phyloP scores from a whole-genome alignment of 768 basidiomycete genomes.

The Butyriboletus loyo region DNA sequence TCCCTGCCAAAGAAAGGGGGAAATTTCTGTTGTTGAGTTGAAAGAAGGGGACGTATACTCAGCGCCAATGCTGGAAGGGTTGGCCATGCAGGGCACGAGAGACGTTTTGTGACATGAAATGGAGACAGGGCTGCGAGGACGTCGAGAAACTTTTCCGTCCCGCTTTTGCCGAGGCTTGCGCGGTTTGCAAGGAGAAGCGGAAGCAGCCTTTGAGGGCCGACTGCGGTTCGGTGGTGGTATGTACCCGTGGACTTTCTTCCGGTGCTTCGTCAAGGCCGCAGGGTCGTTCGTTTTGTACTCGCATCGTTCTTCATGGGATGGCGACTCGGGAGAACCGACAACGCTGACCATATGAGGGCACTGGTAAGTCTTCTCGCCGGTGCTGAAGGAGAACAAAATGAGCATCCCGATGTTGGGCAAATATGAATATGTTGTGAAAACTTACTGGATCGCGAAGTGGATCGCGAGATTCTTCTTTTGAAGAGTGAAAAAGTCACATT shows the following conservation, averaged over 20 bases:
- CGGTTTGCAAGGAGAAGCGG: neutral
- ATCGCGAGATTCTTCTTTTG: constrained; percentile 22
- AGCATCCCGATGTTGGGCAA: neutral
- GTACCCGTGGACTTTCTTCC: constrained; percentile 21
- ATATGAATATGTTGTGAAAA: neutral
- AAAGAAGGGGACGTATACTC: neutral
- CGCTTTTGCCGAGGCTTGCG: neutral
- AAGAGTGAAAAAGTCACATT: constrained; percentile 14
- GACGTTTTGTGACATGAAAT: neutral
- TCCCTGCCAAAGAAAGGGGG: neutral
- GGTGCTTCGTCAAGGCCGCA: constrained; percentile 24
- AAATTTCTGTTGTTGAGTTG: neutral
- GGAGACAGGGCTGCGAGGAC: neutral
- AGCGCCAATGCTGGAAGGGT: neutral
- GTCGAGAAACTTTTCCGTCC: neutral
- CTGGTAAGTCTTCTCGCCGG: constrained; percentile 14
- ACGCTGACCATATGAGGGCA: constrained; percentile 6
- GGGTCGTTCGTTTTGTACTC: constrained; percentile 24
- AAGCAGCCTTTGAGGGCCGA: neutral
- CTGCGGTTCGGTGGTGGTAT: constrained; percentile 9
- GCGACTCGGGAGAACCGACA: neutral
- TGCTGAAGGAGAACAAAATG: constrained; percentile 7
- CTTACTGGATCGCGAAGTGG: constrained; percentile 21
- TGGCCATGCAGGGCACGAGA: neutral
- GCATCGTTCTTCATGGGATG: constrained; percentile 2